A percentile compares a stretch with the other conserved stretches of the same genome.
phyloP scores from a whole-genome alignment of 2,329 filamentous ascomycete genomes.

The Phymatotrichopsis omnivora region DNA sequence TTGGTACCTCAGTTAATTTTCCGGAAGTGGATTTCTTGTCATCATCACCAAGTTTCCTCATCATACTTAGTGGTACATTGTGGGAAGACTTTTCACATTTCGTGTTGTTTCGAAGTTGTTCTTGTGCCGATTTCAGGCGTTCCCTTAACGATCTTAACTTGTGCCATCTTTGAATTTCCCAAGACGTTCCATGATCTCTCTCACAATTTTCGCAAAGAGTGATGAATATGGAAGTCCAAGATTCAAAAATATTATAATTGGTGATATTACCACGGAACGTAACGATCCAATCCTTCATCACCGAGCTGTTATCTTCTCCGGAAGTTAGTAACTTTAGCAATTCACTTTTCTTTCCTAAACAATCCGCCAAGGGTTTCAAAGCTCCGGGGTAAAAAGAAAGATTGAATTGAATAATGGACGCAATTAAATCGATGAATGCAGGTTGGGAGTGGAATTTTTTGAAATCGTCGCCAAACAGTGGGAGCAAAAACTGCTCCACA shows the following conservation, averaged over 20 bases:
- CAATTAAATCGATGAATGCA: slow-evolving; percentile 8
- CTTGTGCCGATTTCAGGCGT: not conserved
- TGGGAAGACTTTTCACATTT: not conserved
- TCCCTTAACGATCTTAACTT: not conserved
- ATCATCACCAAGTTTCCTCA: slow-evolving; percentile 3
- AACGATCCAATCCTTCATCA: slow-evolving; percentile 9
- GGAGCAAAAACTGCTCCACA: too few relatives aligned
- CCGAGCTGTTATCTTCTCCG: not conserved
- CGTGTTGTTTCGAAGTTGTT: not conserved
- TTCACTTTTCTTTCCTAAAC: slow-evolving; percentile 3
- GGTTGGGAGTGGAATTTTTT: slow-evolving; percentile 5
- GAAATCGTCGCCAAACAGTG: slow-evolving; percentile 11
- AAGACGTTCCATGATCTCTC: slow-evolving; percentile 5
- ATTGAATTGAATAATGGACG: slow-evolving; percentile 7
- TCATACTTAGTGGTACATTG: too few relatives aligned
- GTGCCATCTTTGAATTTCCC: slow-evolving; percentile 1
- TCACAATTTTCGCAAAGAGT: slow-evolving; percentile 2
- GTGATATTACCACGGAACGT: slow-evolving; percentile 2
- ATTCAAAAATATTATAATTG: slow-evolving; percentile 1
- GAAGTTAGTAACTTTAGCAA: slow-evolving; percentile 17
- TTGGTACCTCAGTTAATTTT: not conserved
- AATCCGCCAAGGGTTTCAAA: slow-evolving; percentile 8
- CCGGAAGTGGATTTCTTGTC: slow-evolving; percentile 1
- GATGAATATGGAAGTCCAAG: not conserved
- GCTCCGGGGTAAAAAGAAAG: slow-evolving; percentile 8